These are phyloP conservation scores for Ophiocordyceps robertsii DNA, from an alignment of 2,329 filamentous ascomycete genomes.

Conservation along the genomic window DNA sequence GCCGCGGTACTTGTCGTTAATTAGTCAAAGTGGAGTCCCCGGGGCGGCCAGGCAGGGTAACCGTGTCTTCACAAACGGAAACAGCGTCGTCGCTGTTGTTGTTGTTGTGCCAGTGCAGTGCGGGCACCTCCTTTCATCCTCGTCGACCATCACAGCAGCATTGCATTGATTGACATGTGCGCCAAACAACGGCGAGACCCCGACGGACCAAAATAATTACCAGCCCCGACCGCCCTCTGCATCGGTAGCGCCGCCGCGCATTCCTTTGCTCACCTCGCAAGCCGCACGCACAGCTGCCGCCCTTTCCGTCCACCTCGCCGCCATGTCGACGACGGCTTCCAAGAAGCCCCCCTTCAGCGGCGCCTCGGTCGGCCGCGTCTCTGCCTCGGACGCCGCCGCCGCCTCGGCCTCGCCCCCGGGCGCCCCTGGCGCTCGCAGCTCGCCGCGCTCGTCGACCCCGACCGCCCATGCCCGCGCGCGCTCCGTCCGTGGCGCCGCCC, in stretches of 20 bases:
- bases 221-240: neutral
- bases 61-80: too few species aligned
- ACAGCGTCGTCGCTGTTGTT: too few species aligned
- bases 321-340: constrained; percentile 37
- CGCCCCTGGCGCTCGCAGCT: constrained; percentile 23
- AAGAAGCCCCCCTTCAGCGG: constrained; percentile 39
- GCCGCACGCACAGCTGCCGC: neutral
- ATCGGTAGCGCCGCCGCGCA: neutral
- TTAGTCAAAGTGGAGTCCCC: too few species aligned
- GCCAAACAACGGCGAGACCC: neutral
- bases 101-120: too few species aligned
- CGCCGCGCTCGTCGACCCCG: constrained; percentile 30
- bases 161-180: too few species aligned
- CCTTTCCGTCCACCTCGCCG: constrained; percentile 1
- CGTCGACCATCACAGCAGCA: neutral
- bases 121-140: too few species aligned
- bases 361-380: constrained; percentile 25
- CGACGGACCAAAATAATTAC: neutral
- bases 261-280: neutral
- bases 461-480: constrained; percentile 39
- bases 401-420: constrained; percentile 16
- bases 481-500: constrained; percentile 50
- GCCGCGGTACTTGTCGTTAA: too few species aligned
- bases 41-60: too few species aligned
- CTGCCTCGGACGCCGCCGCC: constrained; percentile 22